Evolutionary conservation across 2,329 filamentous ascomycete genomes (phyloP).

Genomic region (Colletotrichum kahawae): DNA sequence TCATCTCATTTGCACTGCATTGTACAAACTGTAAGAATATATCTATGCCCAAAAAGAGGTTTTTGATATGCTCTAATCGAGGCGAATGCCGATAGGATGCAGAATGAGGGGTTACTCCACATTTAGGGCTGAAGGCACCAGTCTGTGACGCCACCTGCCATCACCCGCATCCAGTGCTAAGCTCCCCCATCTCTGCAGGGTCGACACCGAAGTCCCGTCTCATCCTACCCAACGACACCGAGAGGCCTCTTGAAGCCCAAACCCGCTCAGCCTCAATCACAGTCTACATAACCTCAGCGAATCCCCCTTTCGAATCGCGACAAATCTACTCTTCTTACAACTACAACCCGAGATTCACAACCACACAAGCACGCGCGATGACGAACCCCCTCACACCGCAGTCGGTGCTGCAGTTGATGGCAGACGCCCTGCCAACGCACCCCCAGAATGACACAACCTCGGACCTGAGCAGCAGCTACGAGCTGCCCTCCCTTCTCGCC

Average conservation of each 20-base stretch:
- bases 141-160: conserved; percentile 17
- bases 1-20: background rate
- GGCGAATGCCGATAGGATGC: background rate
- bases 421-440: conserved; percentile 63
- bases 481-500: conserved; percentile 82
- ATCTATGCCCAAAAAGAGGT: background rate
- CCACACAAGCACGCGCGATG: background rate
- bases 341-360: background rate
- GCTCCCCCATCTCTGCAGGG: background rate
- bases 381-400: conserved; percentile 45
- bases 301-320: background rate
- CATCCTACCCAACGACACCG: background rate
- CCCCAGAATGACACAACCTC: conserved; percentile 57
- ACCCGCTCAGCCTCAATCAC: background rate
- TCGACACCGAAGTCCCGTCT: background rate
- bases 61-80: background rate
- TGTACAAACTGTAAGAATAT: background rate
- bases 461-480: conserved; percentile 73
- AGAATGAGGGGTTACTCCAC: conserved; percentile 13
- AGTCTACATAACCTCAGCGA: background rate
- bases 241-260: background rate
- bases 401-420: conserved; percentile 61
- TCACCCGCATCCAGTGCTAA: background rate
- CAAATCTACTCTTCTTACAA: background rate
- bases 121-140: conserved; percentile 26